phyloP scores from a whole-genome alignment of 2,329 filamentous ascomycete genomes.

The Fusarium nelsonii region DNA sequence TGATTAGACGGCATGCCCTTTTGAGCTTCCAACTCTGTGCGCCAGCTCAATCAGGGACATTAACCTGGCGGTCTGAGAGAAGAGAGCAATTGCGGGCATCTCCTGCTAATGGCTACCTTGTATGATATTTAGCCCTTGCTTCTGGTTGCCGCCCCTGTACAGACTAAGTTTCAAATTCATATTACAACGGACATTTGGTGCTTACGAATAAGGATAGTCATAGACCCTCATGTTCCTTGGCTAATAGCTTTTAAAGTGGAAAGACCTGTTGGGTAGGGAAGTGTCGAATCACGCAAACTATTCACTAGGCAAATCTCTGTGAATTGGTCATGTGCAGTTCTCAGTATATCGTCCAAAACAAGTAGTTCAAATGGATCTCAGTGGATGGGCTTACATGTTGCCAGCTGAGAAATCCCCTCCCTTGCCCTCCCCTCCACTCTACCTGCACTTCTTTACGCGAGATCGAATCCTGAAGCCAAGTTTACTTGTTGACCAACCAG shows the following conservation, averaged over 20 bases:
- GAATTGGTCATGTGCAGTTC: neutral
- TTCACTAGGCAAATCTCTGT: neutral
- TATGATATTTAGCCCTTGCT: slow-evolving; percentile 21
- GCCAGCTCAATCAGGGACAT: neutral
- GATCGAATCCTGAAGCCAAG: slow-evolving; percentile 27
- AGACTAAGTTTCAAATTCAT: slow-evolving; percentile 24
- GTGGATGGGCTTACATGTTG: slow-evolving; percentile 22
- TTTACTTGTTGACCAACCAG: slow-evolving; percentile 13
- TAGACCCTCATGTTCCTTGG: slow-evolving; percentile 20
- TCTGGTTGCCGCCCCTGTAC: slow-evolving; percentile 30
- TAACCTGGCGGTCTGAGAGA: neutral
- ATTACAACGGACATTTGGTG: slow-evolving; percentile 9
- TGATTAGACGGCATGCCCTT: slow-evolving; percentile 29
- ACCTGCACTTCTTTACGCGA: slow-evolving; percentile 25
- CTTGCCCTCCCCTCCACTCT: slow-evolving; percentile 26
- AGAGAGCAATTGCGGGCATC: neutral
- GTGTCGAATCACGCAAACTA: neutral
- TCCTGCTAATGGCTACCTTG: slow-evolving; percentile 11
- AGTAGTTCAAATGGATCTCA: neutral
- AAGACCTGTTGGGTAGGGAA: neutral
- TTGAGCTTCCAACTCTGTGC: slow-evolving; percentile 4
- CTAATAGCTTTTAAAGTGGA: slow-evolving; percentile 4
- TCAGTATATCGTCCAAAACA: neutral
- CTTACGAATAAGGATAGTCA: slow-evolving; percentile 14
- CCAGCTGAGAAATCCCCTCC: slow-evolving; percentile 31